Evolutionary conservation across 768 basidiomycete species (phyloP), one percentile per base, ranked within the genome.

Genomic region (Lactarius hengduanensis): DNA sequence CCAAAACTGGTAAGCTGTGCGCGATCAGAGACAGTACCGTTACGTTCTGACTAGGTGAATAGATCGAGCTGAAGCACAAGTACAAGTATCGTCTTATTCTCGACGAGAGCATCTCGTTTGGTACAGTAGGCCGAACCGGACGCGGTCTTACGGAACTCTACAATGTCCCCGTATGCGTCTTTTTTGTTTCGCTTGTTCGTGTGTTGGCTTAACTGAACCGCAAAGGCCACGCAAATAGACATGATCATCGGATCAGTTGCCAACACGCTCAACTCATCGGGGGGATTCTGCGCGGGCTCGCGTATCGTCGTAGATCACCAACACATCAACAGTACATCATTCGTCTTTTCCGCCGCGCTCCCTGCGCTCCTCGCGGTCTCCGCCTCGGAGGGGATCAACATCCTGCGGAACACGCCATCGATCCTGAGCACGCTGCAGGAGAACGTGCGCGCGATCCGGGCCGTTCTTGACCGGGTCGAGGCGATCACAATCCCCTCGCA

Each of bases 61-160:
- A 96, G 94, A 89, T 98, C 67, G 96, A 97, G 74, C 82, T 98
- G 58, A 99, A 98, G 80, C 79, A 84, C 72, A 94, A 96, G 78
- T 92, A 93, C 84, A 98, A 98, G 77, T 98, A 94, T 75, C 88
- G 96, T 15, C 80, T 98, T 61, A 90, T 98, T 62, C 83, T 99
- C 15, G 97, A 98, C 75, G 97, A 99, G 76, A 88, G 86, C 65
- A 86, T 92, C 71, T 97, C 96, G 0, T 96, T 99, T 73, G 97
- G 97, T 40, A 84, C 89, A 40, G 87, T 98, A 16, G 97, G 96
- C 15, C 80, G 18, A 43, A 43, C 41, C 2, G 41, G 18, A 43
- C 41, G 41, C 2, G 41, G 41, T 43, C 18, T 43, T 43, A 43
- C 16, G 18, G 7, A 8, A 43, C 41, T 43, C 0, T 40, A 40